Evolutionary conservation across 1,139 yeast genomes (phyloP), one percentile per base, ranked within the genome.

Genomic region (Kodamaea suecica): DNA sequence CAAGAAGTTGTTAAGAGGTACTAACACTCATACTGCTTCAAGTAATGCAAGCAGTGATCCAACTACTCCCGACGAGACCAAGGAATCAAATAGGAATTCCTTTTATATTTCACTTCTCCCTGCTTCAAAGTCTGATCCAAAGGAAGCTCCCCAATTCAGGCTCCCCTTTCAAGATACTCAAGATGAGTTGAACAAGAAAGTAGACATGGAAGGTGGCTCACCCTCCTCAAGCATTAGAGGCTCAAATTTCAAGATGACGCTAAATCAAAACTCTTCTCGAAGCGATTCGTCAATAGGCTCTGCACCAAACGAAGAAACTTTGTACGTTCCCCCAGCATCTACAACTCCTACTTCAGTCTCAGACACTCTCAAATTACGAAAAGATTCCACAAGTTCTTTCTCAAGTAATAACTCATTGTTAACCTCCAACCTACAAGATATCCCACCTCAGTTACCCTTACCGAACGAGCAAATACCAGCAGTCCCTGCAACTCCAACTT

Each of bases 121-220:
- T 1, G 41, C 49, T 2, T 47, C 52, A n/a, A 53, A 53, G 23
- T 32, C 48, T 3, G 43, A 47, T 5, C 52, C 52, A 5, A 63
- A 63, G 35, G 75, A 67, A 11, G 59, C 62, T 3, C 75, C 74
- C 1, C 70, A 63, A 31, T 80, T 80, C 50, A 64, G 87, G 49
- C 63, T 77, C n/a, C 87, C 87, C 0, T 80, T 80, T 47, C 83
- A 78, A 45, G 80, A 78, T 17, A 54, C 24, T 14, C 26, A 11
- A 5, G 27, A 21, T 2, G 33, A 29, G 10, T 11, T 12, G 17
- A 20, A 31, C 7, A 25, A 25, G 17, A 25, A 14, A 13, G 15
- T 13, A 8, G 28, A 25, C 5, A 13, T 12, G 15, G 23, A 15
- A 3, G 31, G 17, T 8, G 27, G 29, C 13, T 23, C 33, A 4